Evolutionary conservation across 805 yeast genomes (phyloP).

Genomic region (Millerago galiae): DNA sequence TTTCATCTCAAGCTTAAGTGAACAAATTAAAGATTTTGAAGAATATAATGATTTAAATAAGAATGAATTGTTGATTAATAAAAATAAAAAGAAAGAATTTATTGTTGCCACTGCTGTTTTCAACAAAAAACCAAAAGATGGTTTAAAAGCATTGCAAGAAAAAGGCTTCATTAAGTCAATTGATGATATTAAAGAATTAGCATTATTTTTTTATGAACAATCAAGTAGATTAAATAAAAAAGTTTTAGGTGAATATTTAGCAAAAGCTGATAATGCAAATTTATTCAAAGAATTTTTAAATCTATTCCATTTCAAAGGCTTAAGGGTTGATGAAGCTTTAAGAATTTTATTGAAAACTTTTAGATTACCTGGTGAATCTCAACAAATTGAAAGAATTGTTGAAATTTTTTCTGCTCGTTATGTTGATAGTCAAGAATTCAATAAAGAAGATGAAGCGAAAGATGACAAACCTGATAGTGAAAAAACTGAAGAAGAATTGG

Average conservation of each 20-base stretch:
- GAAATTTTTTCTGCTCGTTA: constrained; percentile 82
- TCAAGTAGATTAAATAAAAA: constrained; percentile 84
- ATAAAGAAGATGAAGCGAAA: constrained; percentile 10
- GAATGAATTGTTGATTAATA: constrained; percentile 24
- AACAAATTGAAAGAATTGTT: constrained; percentile 88
- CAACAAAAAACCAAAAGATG: constrained; percentile 74
- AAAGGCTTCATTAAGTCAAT: constrained; percentile 53
- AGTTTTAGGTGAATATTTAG: constrained; percentile 77
- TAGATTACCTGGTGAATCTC: constrained; percentile 95
- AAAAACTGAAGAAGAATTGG: constrained; percentile 23
- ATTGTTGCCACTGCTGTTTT: constrained; percentile 68
- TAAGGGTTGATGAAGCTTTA: constrained; percentile 90
- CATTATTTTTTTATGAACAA: constrained; percentile 67
- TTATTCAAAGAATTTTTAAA: constrained; percentile 60
- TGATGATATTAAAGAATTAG: constrained; percentile 55
- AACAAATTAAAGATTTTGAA: constrained; percentile 27
- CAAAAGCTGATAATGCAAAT: constrained; percentile 62
- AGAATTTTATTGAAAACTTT: constrained; percentile 76
- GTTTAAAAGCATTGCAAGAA: constrained; percentile 57
- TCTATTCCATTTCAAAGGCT: constrained; percentile 65
- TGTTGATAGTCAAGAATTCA: constrained; percentile 49
- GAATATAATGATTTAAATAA: constrained; percentile 14
- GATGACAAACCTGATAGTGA: background rate
- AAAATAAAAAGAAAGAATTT: constrained; percentile 61
- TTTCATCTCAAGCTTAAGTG: constrained; percentile 57